Evolutionary conservation across 2,329 filamentous ascomycete species (phyloP).

Genomic region (Microcera coccophila): DNA sequence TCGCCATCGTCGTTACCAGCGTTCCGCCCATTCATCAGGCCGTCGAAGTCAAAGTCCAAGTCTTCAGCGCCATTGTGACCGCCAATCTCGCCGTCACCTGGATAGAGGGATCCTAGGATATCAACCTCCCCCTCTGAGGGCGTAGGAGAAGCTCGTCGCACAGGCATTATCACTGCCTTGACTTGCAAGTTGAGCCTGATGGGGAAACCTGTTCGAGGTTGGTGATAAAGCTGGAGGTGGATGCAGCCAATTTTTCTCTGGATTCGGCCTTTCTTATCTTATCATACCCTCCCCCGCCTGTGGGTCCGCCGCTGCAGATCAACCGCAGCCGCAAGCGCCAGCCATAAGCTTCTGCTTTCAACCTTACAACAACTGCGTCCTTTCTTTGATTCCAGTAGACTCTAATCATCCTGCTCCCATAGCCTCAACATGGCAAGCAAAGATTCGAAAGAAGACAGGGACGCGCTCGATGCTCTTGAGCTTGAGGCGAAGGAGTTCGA

Average conservation of each 20-base stretch:
- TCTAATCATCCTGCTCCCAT: not conserved
- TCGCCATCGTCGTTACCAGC: slow-evolving; percentile 61
- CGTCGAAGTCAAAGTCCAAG: slow-evolving; percentile 54
- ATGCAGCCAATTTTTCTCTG: slow-evolving; percentile 29
- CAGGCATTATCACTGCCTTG: slow-evolving; percentile 54
- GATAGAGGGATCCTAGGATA: slow-evolving; percentile 75
- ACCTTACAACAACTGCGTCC: slow-evolving; percentile 6
- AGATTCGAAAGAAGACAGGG: slow-evolving; percentile 56
- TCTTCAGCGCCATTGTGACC: slow-evolving; percentile 35
- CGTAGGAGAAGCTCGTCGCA: slow-evolving; percentile 73
- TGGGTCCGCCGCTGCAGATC: slow-evolving; percentile 14
- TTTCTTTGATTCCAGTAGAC: not conserved
- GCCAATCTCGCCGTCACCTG: slow-evolving; percentile 52
- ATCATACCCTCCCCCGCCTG: slow-evolving; percentile 39
- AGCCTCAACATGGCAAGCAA: slow-evolving; percentile 35
- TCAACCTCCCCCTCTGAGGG: slow-evolving; percentile 88
- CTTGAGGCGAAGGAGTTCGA: slow-evolving; percentile 85
- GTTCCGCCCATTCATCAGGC: slow-evolving; percentile 53
- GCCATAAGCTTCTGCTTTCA: slow-evolving; percentile 1
- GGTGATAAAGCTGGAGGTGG: slow-evolving; percentile 11
- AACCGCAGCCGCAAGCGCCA: slow-evolving; percentile 4
- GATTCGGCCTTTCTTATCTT: slow-evolving; percentile 22
- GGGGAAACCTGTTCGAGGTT: slow-evolving; percentile 7
- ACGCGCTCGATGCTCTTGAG: slow-evolving; percentile 77
- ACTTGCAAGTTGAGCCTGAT: slow-evolving; percentile 4